These are phyloP conservation scores for Osmanthus fragrans DNA, from an alignment of 257 asterid genomes.

Conservation along the genomic window DNA sequence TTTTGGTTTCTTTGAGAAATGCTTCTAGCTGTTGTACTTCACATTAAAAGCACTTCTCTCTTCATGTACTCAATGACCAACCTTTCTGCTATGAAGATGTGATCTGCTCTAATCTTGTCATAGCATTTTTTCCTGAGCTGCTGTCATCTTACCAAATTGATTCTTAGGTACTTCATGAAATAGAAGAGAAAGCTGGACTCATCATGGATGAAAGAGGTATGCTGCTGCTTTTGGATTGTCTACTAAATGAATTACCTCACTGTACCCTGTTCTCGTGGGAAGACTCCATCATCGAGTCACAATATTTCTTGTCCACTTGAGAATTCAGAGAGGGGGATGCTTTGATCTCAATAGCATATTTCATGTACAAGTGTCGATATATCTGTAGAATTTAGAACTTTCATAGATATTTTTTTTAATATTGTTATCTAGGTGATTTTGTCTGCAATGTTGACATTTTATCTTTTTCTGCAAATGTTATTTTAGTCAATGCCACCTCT, in stretches of 20 bases:
- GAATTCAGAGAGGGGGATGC: not conserved
- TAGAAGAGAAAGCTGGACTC: slow-evolving; percentile 78
- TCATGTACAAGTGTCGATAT: not conserved
- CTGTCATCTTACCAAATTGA: slow-evolving; percentile 6
- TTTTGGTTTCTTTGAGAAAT: not conserved
- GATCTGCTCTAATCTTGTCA: not conserved
- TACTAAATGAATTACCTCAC: not conserved
- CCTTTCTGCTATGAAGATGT: not conserved
- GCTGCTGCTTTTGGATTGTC: slow-evolving; percentile 11
- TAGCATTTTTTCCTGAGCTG: not conserved
- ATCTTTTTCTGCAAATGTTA: not conserved
- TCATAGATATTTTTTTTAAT: not conserved
- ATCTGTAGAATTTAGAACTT: not conserved
- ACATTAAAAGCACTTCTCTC: not conserved
- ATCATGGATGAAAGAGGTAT: slow-evolving; percentile 94
- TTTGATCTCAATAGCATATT: not conserved
- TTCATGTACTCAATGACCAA: not conserved
- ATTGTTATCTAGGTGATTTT: not conserved
- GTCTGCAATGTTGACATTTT: not conserved
- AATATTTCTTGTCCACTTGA: not conserved
- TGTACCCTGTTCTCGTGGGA: not conserved
- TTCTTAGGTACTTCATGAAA: slow-evolving; percentile 73
- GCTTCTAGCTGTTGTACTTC: slow-evolving; percentile 5
- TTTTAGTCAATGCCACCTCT: not conserved
- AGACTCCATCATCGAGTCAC: not conserved